These are phyloP conservation scores for Kodamaea alishanica DNA, from an alignment of 1,139 yeast species.

Conservation along the genomic window DNA sequence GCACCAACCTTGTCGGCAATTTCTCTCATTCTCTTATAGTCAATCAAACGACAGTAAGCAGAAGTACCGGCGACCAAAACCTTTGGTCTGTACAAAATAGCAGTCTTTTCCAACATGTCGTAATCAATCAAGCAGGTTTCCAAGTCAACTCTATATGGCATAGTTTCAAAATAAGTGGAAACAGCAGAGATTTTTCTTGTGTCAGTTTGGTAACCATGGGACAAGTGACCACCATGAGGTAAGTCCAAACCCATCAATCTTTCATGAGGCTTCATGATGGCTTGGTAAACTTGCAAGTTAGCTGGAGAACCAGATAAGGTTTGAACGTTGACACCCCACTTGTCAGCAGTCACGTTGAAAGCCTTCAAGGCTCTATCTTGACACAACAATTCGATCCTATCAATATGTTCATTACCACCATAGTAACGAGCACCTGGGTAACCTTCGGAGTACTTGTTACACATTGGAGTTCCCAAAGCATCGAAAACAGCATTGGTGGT, in stretches of 20 bases:
- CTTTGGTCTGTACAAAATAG: conserved; percentile 89
- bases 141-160: conserved; percentile 95
- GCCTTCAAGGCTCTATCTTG: conserved; percentile 92
- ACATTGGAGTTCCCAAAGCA: conserved; percentile 96
- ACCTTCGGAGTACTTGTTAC: conserved; percentile 84
- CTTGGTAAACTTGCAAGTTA: conserved; percentile 92
- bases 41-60: conserved; percentile 93
- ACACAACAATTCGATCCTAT: conserved; percentile 86
- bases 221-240: conserved; percentile 97
- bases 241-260: conserved; percentile 95
- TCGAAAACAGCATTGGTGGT: conserved; percentile 96
- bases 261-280: conserved; percentile 90
- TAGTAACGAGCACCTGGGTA: conserved; percentile 87
- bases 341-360: conserved; percentile 70
- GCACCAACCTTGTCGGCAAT: conserved; percentile 97
- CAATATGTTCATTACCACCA: conserved; percentile 92
- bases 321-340: conserved; percentile 99
- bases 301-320: conserved; percentile 97
- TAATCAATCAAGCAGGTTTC: conserved; percentile 92
- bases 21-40: conserved; percentile 92
- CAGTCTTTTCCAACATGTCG: conserved; percentile 89
- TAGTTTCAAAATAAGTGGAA: conserved; percentile 94
- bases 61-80: conserved; percentile 96
- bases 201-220: conserved; percentile 97
- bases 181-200: conserved; percentile 93